Conservation (phyloP, 345 rosid genomes). For the Arabidopsis arenosa region DNA sequence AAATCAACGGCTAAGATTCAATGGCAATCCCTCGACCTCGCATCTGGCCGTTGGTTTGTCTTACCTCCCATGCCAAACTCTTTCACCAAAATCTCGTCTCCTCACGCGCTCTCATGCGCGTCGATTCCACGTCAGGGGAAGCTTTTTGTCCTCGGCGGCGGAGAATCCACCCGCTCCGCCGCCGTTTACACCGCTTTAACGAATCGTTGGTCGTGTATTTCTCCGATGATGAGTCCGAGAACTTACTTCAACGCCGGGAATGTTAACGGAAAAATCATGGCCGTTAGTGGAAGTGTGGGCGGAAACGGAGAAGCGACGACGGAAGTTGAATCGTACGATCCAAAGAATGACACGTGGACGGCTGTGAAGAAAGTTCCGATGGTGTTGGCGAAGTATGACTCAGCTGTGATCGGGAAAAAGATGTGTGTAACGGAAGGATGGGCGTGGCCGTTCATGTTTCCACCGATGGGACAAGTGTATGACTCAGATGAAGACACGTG, state of each 20-base stretch:
- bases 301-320: conserved; percentile 44
- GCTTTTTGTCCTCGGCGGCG: conserved; percentile 74
- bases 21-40: conserved; percentile 74
- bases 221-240: conserved; percentile 63
- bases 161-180: conserved; percentile 46
- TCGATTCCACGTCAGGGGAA: conserved; percentile 66
- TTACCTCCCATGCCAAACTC: conserved; percentile 73
- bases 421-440: conserved; percentile 79
- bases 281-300: conserved; percentile 63
- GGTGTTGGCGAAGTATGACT: conserved; percentile 65
- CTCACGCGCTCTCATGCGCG: conserved; percentile 64
- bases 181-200: conserved; percentile 53
- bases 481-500: conserved; percentile 57
- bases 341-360: conserved; percentile 58
- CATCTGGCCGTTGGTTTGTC: conserved; percentile 66
- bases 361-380: conserved; percentile 32
- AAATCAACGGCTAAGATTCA: conserved; percentile 65
- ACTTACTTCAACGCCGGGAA: conserved; percentile 59
- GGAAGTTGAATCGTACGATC: conserved; percentile 61
- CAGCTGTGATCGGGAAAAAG: conserved; percentile 59
- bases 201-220: conserved; percentile 63
- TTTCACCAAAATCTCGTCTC: conserved; percentile 50
- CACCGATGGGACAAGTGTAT: conserved; percentile 68
- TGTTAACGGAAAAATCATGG: conserved; percentile 56
- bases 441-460: conserved; percentile 77